Evolutionary conservation across 2,329 filamentous ascomycete species (phyloP), one percentile per base, ranked within the genome.

Genomic region (Aurifilum marmelostoma): DNA sequence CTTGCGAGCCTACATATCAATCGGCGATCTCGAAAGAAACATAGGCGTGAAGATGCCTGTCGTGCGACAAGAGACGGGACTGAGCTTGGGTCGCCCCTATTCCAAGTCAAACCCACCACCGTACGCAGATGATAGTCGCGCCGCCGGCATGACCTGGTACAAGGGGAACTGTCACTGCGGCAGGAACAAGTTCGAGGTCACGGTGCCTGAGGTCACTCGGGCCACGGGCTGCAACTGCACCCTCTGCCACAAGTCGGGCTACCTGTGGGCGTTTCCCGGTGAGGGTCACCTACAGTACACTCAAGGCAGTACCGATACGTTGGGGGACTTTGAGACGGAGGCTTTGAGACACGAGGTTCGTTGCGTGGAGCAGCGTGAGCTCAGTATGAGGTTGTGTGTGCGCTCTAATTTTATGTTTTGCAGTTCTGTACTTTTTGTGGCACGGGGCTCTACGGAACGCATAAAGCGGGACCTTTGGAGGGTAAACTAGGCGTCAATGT

Each of bases 81-180:
- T 69, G 27, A 69, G 65, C 32, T 56, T 69, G 29, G 61, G 60
- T 14, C 54, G 62, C 6, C 54, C 34, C 8, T 32, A 21, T 4
- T 50, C 68, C 11, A 43, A 63, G 60, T 32, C 60, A 27, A 18
- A 9, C 29, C 56, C 9, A 34, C 29, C 21, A 24, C 29, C 7
- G 16, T 7, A 50, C 14, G 9, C 16, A 12, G 43, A n/a, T 47
- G 60, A 27, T 5, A 27, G 34, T 24, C 58, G 27, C 54, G 2
- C 54, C 24, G 50, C 16, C 14, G 41, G 18, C 14, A 21, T 60
- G n/a, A 65, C 24, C 12, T 29, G 41, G 18, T 69, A 72, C 24
- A 67, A 69, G 24, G 76, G 76, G 32, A 76, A 76, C 59, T 78
- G 77, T 60, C 75, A 78, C 68, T 78, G 77, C 65, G 77, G 75